Conservation (phyloP, 352 stramenopile genomes). For the Pilasporangium apinafurcum region DNA sequence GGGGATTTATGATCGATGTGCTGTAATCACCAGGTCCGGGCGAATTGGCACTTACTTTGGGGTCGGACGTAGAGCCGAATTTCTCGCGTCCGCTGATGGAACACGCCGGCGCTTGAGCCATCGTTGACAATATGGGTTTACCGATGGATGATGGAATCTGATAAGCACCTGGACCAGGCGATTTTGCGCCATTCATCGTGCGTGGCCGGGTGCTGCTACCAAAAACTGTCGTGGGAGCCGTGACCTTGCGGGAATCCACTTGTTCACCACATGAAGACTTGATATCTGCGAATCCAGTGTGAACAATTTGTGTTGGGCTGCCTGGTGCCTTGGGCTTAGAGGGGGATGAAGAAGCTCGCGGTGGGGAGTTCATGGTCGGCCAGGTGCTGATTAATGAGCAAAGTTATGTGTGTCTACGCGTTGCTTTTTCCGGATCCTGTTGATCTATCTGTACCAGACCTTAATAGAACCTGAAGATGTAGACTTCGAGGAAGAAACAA, state of each 20-base stretch:
- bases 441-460: too few relatives aligned
- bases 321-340: constrained; percentile 24
- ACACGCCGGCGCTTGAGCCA: constrained; percentile 38
- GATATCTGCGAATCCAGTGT: constrained; percentile 50
- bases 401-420: too few relatives aligned
- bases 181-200: constrained; percentile 42
- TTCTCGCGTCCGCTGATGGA: constrained; percentile 76
- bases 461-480: too few relatives aligned
- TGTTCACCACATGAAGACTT: constrained; percentile 68
- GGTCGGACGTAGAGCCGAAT: constrained; percentile 62
- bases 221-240: constrained; percentile 55
- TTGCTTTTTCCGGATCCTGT: too few relatives aligned
- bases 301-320: constrained; percentile 20
- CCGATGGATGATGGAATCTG: constrained; percentile 69
- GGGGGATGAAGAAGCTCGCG: constrained; percentile 20
- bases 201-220: constrained; percentile 51
- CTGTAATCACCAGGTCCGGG: constrained; percentile 68
- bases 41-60: constrained; percentile 31
- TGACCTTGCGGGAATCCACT: constrained; percentile 69
- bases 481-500: too few relatives aligned
- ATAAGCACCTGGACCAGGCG: constrained; percentile 53
- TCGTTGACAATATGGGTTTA: constrained; percentile 64
- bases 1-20: constrained; percentile 55
- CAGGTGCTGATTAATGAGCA: too few relatives aligned
- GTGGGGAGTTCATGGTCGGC: constrained; percentile 16